phyloP scores from a whole-genome alignment of 2,329 filamentous ascomycete species.

The Beauveria varroae region DNA sequence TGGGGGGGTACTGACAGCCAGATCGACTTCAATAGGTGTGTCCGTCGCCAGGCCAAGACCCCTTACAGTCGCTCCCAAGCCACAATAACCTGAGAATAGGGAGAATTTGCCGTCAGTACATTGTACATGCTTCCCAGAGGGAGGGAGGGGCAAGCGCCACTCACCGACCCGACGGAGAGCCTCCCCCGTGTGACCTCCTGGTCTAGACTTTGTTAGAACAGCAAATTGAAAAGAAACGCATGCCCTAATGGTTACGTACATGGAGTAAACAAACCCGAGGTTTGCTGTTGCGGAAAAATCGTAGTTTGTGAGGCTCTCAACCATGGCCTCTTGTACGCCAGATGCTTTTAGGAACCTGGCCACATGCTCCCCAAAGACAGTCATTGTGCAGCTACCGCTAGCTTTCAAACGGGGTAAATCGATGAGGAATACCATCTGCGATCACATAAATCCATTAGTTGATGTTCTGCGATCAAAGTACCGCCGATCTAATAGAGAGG shows the following conservation, averaged over 20 bases:
- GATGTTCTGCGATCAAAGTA: neutral
- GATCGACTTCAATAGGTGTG: slow-evolving; percentile 59
- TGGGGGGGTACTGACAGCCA: slow-evolving; percentile 46
- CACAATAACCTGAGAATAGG: slow-evolving; percentile 55
- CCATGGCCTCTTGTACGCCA: slow-evolving; percentile 54
- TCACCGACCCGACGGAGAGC: slow-evolving; percentile 23
- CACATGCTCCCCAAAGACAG: slow-evolving; percentile 61
- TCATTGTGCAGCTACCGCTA: slow-evolving; percentile 24
- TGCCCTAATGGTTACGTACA: slow-evolving; percentile 44
- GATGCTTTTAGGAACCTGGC: slow-evolving; percentile 62
- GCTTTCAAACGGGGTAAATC: slow-evolving; percentile 64
- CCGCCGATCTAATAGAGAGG: neutral
- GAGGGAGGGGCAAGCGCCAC: slow-evolving; percentile 13
- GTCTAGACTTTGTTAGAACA: slow-evolving; percentile 22
- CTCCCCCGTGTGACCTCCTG: slow-evolving; percentile 26
- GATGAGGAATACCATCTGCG: slow-evolving; percentile 76
- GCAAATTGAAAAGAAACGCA: neutral
- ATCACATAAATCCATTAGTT: neutral
- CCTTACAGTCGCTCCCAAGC: slow-evolving; percentile 60
- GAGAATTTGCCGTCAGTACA: neutral
- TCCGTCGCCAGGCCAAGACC: slow-evolving; percentile 53
- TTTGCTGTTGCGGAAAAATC: slow-evolving; percentile 69
- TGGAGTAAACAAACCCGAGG: slow-evolving; percentile 77
- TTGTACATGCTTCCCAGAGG: neutral
- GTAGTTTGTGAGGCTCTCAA: slow-evolving; percentile 65